These are phyloP conservation scores for Acanthamoeba culbertsoni DNA, from an alignment of 208 protist species.

Conservation along the genomic window DNA sequence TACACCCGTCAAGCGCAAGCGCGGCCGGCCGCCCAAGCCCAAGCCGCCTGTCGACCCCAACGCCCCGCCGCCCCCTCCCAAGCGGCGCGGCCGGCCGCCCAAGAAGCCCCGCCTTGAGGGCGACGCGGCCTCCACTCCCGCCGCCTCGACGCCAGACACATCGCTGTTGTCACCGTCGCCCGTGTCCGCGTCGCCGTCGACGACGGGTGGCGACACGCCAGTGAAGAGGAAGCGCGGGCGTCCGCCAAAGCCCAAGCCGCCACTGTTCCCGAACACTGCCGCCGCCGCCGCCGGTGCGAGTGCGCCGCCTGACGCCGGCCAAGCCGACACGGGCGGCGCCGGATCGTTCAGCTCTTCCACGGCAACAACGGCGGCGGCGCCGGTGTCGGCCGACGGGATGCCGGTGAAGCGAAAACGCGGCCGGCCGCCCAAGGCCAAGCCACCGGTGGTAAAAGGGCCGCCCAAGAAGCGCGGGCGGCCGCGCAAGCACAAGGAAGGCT, in stretches of 20 bases:
- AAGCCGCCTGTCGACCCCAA: not conserved
- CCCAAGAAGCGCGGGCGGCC: conserved; percentile 18
- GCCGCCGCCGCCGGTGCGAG: not conserved
- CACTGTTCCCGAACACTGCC: not conserved
- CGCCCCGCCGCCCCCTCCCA: not conserved
- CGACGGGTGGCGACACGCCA: not conserved
- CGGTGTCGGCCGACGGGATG: not conserved
- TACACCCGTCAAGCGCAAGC: not conserved
- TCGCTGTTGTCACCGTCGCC: not conserved
- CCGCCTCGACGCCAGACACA: too few relatives aligned
- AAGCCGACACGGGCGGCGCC: not conserved
- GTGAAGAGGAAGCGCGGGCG: not conserved
- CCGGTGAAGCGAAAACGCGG: conserved; percentile 25
- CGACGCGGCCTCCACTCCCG: not conserved
- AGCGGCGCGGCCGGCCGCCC: not conserved
- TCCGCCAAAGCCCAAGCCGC: not conserved
- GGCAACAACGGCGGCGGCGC: not conserved
- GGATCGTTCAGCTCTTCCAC: not conserved
- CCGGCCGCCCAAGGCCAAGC: conserved; percentile 5
- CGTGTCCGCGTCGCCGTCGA: not conserved
- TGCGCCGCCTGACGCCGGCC: not conserved
- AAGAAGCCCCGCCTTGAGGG: not conserved
- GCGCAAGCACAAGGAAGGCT: conserved; percentile 25
- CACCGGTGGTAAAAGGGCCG: not conserved
- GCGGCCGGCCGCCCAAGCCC: not conserved